Base-by-base conservation (phyloP, 768 basidiomycete species). In the Kwoniella bestiolae region DNA sequence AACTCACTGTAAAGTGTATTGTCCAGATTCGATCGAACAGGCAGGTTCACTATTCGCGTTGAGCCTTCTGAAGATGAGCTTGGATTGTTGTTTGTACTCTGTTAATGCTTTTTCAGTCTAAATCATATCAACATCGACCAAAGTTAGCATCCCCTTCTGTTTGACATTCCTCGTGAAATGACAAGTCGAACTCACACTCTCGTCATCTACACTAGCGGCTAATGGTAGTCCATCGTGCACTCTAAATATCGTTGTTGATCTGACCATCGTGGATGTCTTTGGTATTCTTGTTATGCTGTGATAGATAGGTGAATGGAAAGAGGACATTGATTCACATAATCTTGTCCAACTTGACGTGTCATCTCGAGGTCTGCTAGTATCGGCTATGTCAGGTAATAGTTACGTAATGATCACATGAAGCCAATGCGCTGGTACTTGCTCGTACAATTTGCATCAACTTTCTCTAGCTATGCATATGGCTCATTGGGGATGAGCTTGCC, bases 31-130 rank as follows among this genome's bases (percentile, higher is more conserved):
- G 73, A 99, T 98, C 4, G 93, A 96, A 81, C 96, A 97, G 35
- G 91, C 87, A 8, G 94, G 93, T 80, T 99, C 96, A 23, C 91
- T 89, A 81, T 97, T 94, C 49, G 92, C 88, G 28, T 91, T 92
- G 76, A 99, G 89, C 41, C 96, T 88, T 65, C 94, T 87, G 80
- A 97, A 97, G 74, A 99, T 90, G 73, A 99, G 86, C 81, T 99
- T 99, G 32, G 94, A 88, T 80, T 99, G 95, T 73, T 97, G 95
- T 80, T 99, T 99, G 85, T 97, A 93, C 82, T 98, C 96, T 78
- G 94, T 92, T 44, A 99, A 84, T 61, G 89, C 86, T 78, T 91
- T 90, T 82, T 98, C 94, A 70, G 92, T 96, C 95, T 98, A 69
- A 18, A n/a, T 46, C 9, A 49, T 23, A n/a, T 46, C 9, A 49